Base-by-base conservation (phyloP, 2,329 filamentous ascomycete species). In the Hansfordia pulvinata region DNA sequence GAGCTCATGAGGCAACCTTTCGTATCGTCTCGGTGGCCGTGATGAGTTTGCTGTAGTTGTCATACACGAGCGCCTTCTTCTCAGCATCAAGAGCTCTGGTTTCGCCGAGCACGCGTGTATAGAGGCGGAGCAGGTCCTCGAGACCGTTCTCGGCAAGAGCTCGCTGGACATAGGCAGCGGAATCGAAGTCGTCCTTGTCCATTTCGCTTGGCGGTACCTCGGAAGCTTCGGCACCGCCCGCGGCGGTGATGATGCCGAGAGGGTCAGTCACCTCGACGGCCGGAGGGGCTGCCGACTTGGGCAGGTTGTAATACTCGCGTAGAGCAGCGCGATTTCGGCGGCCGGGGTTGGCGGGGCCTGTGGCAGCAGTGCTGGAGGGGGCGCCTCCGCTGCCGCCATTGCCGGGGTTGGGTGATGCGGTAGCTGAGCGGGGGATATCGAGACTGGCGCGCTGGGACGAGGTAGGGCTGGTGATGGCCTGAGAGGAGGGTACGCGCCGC, bases 11-110 rank as follows among this genome's bases (percentile, higher is more conserved):
- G 35, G 50, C 13, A 39, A 72, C 70, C 56, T 82, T 84, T 26
- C 81, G 70, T 43, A 98, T 98, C 3, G 88, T 96, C 52, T 93
- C 88, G 8, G 92, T 94, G 2, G 90, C 90, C n/a, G 78, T 72
- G 38, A 98, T 94, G 38, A 98, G 58, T 56, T 96, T 96, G 40
- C 80, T 90, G 53, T 96, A 98, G 49, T 98, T 98, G 50, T 98
- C 88, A 51, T 98, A 98, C 4, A 98, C 90, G 34, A 98, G 58
- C 2, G 88, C 86, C 56, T 98, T 98, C 52, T 90, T 80, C 63
- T 98, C 90, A 14, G 88, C 88, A 44, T 96, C 90, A 11, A 98
- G 63, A 3, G 83, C 86, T 19, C 85, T 62, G 25, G 93, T 88
- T 55, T 96, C 88, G 38, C 73, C 68, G 38, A 88, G 54, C 8